These are phyloP conservation scores for Curvularia eragrostidis DNA, from an alignment of 2,329 filamentous ascomycete genomes.

Conservation along the genomic window DNA sequence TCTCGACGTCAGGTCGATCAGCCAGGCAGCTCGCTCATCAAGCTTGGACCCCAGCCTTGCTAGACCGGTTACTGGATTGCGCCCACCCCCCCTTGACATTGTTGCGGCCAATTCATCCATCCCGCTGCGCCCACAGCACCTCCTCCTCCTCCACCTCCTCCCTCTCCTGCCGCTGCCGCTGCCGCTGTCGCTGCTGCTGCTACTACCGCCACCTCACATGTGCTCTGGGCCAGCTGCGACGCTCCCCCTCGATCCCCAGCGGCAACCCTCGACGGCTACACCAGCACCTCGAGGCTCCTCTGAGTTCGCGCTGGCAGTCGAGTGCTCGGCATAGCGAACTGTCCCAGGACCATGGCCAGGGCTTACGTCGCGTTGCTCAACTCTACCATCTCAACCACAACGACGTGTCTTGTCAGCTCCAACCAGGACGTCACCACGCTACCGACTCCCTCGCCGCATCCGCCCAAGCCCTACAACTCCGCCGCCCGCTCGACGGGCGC, in stretches of 20 bases:
- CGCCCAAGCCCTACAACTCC: constrained; percentile 23
- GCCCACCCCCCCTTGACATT: constrained; percentile 11
- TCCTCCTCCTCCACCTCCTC: neutral
- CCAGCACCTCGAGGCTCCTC: constrained; percentile 8
- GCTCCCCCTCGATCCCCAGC: constrained; percentile 5
- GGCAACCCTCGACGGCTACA: constrained; percentile 11
- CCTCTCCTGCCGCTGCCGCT: neutral
- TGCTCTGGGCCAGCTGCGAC: constrained; percentile 11
- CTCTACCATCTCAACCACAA: constrained; percentile 25
- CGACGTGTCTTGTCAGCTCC: constrained; percentile 23
- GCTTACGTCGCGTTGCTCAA: constrained; percentile 26
- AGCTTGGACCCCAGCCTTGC: constrained; percentile 20
- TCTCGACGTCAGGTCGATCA: constrained; percentile 18
- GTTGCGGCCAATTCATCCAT: constrained; percentile 16
- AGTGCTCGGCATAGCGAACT: constrained; percentile 10
- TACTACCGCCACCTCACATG: constrained; percentile 9
- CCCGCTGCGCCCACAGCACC: constrained; percentile 13
- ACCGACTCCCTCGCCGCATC: constrained; percentile 21
- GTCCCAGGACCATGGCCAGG: constrained; percentile 30
- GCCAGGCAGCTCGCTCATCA: constrained; percentile 14
- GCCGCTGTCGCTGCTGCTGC: constrained; percentile 4
- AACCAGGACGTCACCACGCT: constrained; percentile 6
- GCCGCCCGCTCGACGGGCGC: constrained; percentile 26
- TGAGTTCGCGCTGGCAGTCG: constrained; percentile 16
- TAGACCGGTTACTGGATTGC: constrained; percentile 7